Evolutionary conservation across 2,329 filamentous ascomycete genomes (phyloP).

Genomic region (Bertia moriformis): DNA sequence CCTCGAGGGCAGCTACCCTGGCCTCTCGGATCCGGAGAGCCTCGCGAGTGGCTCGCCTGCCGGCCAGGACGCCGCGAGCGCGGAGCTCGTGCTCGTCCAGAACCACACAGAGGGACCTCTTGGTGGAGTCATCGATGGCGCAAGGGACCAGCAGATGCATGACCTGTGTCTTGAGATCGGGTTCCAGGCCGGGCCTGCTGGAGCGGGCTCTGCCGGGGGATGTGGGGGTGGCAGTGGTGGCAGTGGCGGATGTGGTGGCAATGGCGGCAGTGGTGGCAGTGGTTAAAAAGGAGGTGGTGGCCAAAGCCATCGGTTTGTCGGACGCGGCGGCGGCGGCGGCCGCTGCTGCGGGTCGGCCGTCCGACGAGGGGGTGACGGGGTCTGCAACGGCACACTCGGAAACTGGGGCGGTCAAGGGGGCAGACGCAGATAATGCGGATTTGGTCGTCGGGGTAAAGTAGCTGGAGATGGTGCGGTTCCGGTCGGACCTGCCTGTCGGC

Average conservation of each 20-base stretch:
- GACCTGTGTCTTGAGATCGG: background rate
- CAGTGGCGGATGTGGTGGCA: background rate
- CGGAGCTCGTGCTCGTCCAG: background rate
- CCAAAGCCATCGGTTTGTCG: background rate
- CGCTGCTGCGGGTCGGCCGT: background rate
- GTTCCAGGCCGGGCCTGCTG: background rate
- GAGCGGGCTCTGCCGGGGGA: background rate
- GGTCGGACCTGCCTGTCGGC: background rate
- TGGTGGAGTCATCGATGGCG: background rate
- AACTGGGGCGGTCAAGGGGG: background rate
- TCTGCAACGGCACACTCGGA: background rate
- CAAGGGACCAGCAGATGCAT: background rate
- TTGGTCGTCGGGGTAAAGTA: background rate
- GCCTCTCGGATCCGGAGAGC: background rate
- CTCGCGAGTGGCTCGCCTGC: background rate
- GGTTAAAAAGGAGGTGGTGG: background rate
- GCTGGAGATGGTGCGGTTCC: background rate
- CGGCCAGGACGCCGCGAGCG: background rate
- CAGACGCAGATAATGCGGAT: no score
- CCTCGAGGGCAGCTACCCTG: background rate
- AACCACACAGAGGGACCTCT: background rate
- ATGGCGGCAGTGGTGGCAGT: background rate
- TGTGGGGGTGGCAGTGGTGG: background rate
- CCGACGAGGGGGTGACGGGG: background rate
- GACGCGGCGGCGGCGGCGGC: no score